These are phyloP conservation scores for Arthrobotrys sinensis DNA, from an alignment of 2,329 filamentous ascomycete species.

Conservation along the genomic window DNA sequence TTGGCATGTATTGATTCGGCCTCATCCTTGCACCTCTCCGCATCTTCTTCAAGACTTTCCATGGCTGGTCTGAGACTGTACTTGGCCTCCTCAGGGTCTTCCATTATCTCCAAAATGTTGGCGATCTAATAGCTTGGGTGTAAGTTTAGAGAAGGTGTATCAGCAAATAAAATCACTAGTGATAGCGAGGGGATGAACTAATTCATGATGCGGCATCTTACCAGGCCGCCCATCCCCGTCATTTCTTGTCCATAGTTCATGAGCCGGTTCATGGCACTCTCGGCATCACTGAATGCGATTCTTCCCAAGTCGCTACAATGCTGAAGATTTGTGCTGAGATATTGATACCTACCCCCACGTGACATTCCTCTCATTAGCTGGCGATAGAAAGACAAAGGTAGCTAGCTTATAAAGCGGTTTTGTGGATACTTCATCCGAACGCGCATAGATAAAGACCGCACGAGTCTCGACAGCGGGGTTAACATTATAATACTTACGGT, in stretches of 20 bases:
- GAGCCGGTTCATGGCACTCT: constrained; percentile 25
- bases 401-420: no score
- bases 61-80: constrained; percentile 31
- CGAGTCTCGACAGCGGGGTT: no score
- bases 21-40: constrained; percentile 33
- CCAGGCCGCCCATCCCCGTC: constrained; percentile 24
- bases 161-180: no score
- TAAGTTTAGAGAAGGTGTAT: no score
- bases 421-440: no score
- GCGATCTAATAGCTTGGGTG: constrained; percentile 6
- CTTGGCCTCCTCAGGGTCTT: constrained; percentile 36
- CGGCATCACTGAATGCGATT: constrained; percentile 39
- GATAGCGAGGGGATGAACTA: no score
- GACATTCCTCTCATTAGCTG: no score
- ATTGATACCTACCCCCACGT: constrained; percentile 10
- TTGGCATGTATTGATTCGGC: constrained; percentile 39
- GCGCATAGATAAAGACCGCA: no score
- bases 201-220: not conserved
- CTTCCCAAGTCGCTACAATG: constrained; percentile 45
- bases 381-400: no score
- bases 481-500: not conserved
- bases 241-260: constrained; percentile 24
- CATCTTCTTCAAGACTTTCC: constrained; percentile 25
- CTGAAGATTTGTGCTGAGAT: constrained; percentile 34
- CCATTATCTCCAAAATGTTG: constrained; percentile 36